These are phyloP conservation scores for Didymosphaeria variabile DNA, from an alignment of 2,329 filamentous ascomycete genomes.

Conservation along the genomic window DNA sequence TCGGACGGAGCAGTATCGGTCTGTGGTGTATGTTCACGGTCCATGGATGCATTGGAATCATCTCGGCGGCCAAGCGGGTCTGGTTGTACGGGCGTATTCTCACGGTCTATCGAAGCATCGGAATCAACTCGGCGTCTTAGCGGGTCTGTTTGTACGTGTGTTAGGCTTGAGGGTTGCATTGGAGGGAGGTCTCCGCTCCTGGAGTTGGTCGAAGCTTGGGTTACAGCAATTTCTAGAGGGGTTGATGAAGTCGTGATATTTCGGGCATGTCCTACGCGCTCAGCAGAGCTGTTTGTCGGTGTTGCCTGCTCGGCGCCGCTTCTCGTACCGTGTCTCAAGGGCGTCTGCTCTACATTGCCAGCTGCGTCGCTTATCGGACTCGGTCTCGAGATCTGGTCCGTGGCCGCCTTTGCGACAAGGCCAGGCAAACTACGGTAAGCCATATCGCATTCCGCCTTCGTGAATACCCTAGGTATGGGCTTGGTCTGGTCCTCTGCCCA, in stretches of 20 bases:
- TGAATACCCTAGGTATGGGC: too few relatives aligned
- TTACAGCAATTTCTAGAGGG: neutral
- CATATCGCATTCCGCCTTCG: too few relatives aligned
- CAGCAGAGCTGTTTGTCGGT: neutral
- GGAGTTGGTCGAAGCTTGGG: neutral
- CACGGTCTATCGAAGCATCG: neutral
- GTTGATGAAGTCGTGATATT: neutral
- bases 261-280: neutral
- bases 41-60: neutral
- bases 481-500: too few relatives aligned
- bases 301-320: neutral
- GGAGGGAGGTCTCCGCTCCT: neutral
- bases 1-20: neutral
- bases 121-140: neutral
- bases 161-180: neutral
- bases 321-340: neutral
- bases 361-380: neutral
- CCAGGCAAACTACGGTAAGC: too few relatives aligned
- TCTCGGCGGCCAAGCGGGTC: neutral
- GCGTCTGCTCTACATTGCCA: neutral
- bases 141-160: neutral
- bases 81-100: neutral
- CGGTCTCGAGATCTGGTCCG: too few relatives aligned
- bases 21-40: neutral
- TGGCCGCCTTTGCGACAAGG: too few relatives aligned